These are phyloP conservation scores for Cutaneotrichosporon cavernicola DNA, from an alignment of 1,284 basidiomycete species.

Conservation along the genomic window DNA sequence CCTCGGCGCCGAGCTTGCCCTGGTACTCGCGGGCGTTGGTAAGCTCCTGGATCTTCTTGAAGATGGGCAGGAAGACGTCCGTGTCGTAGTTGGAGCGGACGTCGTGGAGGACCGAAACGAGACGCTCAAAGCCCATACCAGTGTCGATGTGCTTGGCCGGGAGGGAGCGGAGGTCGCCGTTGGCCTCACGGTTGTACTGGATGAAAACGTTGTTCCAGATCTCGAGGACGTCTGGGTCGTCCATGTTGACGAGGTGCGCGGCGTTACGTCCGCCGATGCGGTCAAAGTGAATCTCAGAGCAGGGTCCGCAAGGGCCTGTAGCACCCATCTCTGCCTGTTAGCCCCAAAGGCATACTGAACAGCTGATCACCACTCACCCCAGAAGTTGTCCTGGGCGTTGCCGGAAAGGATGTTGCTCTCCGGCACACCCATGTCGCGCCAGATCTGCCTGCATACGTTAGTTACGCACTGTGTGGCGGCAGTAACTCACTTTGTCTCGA, in stretches of 20 bases:
- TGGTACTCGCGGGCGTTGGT: constrained; percentile 83
- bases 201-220: constrained; percentile 99
- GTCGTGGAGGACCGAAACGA: constrained; percentile 91
- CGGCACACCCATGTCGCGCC: constrained; percentile 80
- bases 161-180: constrained; percentile 74
- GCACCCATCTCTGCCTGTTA: constrained; percentile 83
- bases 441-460: constrained; percentile 61
- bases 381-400: constrained; percentile 97
- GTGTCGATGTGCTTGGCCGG: constrained; percentile 97
- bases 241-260: constrained; percentile 85
- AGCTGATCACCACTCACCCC: constrained; percentile 65
- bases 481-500: constrained; percentile 63
- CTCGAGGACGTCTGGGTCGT: constrained; percentile 95
- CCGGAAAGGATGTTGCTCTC: constrained; percentile 91
- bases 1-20: constrained; percentile 90
- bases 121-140: constrained; percentile 97
- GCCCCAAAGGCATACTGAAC: not conserved
- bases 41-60: constrained; percentile 80
- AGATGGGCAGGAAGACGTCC: constrained; percentile 89
- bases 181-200: constrained; percentile 93
- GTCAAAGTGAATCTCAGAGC: constrained; percentile 96
- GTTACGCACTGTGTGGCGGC: not conserved
- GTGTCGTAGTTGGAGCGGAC: constrained; percentile 96
- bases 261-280: constrained; percentile 88
- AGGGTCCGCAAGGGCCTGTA: constrained; percentile 95